Evolutionary conservation across 805 yeast genomes (phyloP), one percentile per base, ranked within the genome.

Genomic region (Blastobotrys muscicola): DNA sequence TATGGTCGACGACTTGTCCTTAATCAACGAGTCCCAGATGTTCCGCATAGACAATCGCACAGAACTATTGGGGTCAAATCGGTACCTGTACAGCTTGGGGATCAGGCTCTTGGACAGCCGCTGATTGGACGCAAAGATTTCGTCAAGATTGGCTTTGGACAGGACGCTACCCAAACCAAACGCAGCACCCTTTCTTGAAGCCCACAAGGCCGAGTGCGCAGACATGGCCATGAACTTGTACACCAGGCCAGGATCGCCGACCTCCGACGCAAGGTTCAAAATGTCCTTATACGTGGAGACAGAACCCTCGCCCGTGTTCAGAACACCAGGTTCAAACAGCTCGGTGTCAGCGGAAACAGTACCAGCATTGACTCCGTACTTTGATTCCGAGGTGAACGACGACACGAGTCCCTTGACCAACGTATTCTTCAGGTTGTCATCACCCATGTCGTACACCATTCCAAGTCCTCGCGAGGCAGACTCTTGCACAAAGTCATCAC

Each of bases 211-310:
- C 0, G 95, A 85, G 42, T 80, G 81, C 49, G 85, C 81, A 0
- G 97, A 94, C 45, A 90, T 65, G 0, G 95, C 79, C 96, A 90
- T 86, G 59, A 90, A 90, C 57, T 86, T 85, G 63, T 90, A 90
- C 3, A 90, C 96, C 50, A 90, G 72, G 51, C 92, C 76, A 10
- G 97, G 95, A 61, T 90, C 96, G 26, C 97, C 97, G 8, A 87
- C 94, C 57, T 90, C 98, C 1, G 92, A 78, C 0, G 98, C 97
- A 40, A 90, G 68, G 53, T 70, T 84, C 53, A 90, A 68, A 29
- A 90, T 85, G 61, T 90, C 98, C 54, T 82, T 85, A 59, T 90
- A 90, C 0, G 97, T 89, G 0, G 94, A 83, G 3, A 90, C 78
- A 0, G 95, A 83, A 1, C 90, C 87, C 48, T 84, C 92, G 38